phyloP scores from a whole-genome alignment of 129 eudicot genomes.

The Gnaphalium uliginosum region DNA sequence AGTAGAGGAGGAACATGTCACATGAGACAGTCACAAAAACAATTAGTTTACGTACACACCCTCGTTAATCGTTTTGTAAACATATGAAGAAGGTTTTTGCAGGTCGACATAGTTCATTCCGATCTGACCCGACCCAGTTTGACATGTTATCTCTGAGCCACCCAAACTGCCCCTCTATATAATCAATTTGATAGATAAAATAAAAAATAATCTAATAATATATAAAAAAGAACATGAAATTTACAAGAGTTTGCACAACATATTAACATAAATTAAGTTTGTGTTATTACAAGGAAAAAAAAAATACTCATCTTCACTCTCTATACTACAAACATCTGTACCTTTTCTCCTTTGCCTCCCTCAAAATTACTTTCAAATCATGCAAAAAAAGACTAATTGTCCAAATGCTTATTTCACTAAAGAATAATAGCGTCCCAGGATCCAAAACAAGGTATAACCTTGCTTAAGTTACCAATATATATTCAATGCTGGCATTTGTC shows the following conservation, averaged over 20 bases:
- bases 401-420: conserved; percentile 18
- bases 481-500: neutral
- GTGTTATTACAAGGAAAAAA: conserved; percentile 17
- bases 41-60: too few species aligned
- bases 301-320: conserved; percentile 22
- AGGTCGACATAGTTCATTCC: neutral
- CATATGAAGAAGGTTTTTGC: too few species aligned
- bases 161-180: neutral
- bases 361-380: conserved; percentile 29
- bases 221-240: neutral
- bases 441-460: conserved; percentile 1
- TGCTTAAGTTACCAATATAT: conserved; percentile 10
- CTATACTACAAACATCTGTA: conserved; percentile 10
- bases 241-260: neutral
- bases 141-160: neutral
- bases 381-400: conserved; percentile 8
- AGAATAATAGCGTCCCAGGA: conserved; percentile 26
- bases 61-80: too few species aligned
- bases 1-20: too few species aligned
- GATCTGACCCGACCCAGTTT: neutral
- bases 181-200: neutral
- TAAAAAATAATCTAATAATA: too few species aligned
- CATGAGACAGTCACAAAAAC: too few species aligned
- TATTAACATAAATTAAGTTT: conserved; percentile 21
- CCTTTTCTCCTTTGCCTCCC: conserved; percentile 31